Percentiles rank a stretch among this genome's conserved stretches.
Conservation (phyloP, 352 stramenopile species). For the Globisporangium paroecandrum region DNA sequence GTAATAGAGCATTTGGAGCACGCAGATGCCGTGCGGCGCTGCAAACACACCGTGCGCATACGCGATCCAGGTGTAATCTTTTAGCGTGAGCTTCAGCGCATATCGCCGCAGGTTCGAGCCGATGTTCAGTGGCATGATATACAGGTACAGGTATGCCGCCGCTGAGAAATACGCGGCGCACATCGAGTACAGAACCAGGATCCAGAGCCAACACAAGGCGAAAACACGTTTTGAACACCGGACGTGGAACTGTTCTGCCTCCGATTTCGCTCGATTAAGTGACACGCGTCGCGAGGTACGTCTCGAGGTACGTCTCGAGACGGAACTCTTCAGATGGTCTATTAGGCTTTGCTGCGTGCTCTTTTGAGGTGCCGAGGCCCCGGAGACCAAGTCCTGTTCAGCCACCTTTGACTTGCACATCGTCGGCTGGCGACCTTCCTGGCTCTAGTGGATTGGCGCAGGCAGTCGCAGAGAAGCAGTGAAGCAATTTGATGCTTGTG, state of each 20-base stretch:
- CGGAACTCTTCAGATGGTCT: background rate
- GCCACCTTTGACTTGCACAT: constrained; percentile 1
- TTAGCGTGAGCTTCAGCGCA: constrained; percentile 6
- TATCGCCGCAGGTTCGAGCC: constrained; percentile 19
- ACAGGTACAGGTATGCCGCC: constrained; percentile 17
- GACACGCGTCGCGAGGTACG: background rate
- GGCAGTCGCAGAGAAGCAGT: too few relatives aligned
- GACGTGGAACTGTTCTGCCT: constrained; percentile 16
- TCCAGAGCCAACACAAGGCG: constrained; percentile 13
- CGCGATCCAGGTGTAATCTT: constrained; percentile 14
- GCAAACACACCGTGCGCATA: constrained; percentile 14
- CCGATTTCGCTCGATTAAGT: background rate
- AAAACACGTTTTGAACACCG: constrained; percentile 8
- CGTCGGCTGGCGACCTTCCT: background rate
- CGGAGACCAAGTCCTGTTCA: background rate
- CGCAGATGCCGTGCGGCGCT: constrained; percentile 12
- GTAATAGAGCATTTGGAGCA: constrained; percentile 16
- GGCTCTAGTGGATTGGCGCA: background rate
- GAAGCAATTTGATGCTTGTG: too few relatives aligned
- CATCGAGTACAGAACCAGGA: constrained; percentile 9
- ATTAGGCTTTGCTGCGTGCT: background rate
- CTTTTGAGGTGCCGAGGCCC: background rate
- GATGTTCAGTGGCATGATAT: constrained; percentile 19
- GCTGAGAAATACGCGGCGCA: constrained; percentile 18
- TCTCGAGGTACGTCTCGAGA: background rate